These are phyloP conservation scores for Plasmodium adleri DNA, from an alignment of 169 alveolate species.

Conservation along the genomic window DNA sequence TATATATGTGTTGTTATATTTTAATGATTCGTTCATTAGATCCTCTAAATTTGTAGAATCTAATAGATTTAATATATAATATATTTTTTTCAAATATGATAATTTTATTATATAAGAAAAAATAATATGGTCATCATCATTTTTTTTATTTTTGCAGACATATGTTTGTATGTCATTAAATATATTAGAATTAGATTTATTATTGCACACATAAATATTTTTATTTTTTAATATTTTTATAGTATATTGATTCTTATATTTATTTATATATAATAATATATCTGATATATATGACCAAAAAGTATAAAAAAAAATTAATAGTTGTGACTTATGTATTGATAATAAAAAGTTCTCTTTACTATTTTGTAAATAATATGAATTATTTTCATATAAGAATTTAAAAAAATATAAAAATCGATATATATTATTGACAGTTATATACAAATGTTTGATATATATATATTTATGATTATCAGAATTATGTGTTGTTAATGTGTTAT, in stretches of 20 bases:
- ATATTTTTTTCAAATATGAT: slow-evolving; percentile 27
- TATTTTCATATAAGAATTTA: slow-evolving; percentile 35
- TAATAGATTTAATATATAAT: slow-evolving; percentile 4
- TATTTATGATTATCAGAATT: neutral
- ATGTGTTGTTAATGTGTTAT: slow-evolving; percentile 22
- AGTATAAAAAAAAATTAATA: slow-evolving; percentile 56
- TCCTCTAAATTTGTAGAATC: slow-evolving; percentile 19
- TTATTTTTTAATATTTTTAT: neutral
- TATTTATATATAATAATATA: neutral
- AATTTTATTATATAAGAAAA: slow-evolving; percentile 34
- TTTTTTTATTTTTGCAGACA: neutral
- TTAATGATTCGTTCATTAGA: slow-evolving; percentile 41
- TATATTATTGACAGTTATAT: slow-evolving; percentile 35
- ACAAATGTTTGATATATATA: slow-evolving; percentile 12
- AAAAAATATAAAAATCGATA: slow-evolving; percentile 31
- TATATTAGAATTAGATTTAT: neutral
- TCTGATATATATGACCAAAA: slow-evolving; percentile 27
- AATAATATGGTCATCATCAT: neutral
- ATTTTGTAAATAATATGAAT: slow-evolving; percentile 1
- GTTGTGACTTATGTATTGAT: slow-evolving; percentile 67
- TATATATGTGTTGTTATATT: slow-evolving; percentile 21
- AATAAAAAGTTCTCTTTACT: neutral
- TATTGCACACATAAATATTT: too few species aligned
- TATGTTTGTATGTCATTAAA: neutral
- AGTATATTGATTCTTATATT: neutral